A percentile compares a stretch with the other conserved stretches of the same genome.
These are phyloP conservation scores for Suillus fuscotomentosus DNA, from an alignment of 768 basidiomycete genomes.

Conservation along the genomic window DNA sequence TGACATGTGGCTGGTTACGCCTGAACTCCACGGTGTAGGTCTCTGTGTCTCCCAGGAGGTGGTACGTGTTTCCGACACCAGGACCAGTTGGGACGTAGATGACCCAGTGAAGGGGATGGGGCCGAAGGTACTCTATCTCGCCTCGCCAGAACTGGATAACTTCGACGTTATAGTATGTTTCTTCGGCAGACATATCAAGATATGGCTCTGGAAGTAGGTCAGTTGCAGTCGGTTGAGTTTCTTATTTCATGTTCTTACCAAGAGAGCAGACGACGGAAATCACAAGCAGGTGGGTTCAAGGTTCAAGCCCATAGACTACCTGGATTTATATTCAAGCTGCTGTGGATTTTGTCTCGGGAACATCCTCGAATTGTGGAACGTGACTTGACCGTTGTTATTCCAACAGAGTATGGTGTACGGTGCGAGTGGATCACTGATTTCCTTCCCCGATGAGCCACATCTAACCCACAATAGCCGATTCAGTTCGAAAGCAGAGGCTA, in stretches of 20 bases:
- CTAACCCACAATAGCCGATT: background rate
- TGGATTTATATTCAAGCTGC: background rate
- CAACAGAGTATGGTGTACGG: background rate
- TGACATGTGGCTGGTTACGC: conserved; percentile 7
- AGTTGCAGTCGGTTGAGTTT: background rate
- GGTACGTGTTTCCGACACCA: conserved; percentile 23
- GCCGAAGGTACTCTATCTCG: conserved; percentile 14
- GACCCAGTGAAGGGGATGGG: conserved; percentile 26
- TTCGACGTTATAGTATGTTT: conserved; percentile 22
- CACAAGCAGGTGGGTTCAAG: background rate
- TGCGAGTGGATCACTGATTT: background rate
- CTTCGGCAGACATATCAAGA: conserved; percentile 14
- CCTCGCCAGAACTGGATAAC: conserved; percentile 30
- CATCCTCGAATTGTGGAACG: background rate
- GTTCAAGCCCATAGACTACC: background rate
- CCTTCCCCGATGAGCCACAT: background rate
- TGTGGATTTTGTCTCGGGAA: background rate
- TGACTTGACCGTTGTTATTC: background rate
- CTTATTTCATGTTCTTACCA: background rate
- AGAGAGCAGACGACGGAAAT: background rate
- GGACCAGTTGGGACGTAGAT: conserved; percentile 26
- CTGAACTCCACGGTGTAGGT: conserved; percentile 19
- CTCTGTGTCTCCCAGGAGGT: conserved; percentile 23
- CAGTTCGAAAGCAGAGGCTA: background rate
- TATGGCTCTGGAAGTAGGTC: background rate